Percentiles rank a stretch among this genome's conserved stretches.
These are phyloP conservation scores for Saccharomyces hybrid DNA, from an alignment of 1,139 yeast genomes.

Conservation along the genomic window DNA sequence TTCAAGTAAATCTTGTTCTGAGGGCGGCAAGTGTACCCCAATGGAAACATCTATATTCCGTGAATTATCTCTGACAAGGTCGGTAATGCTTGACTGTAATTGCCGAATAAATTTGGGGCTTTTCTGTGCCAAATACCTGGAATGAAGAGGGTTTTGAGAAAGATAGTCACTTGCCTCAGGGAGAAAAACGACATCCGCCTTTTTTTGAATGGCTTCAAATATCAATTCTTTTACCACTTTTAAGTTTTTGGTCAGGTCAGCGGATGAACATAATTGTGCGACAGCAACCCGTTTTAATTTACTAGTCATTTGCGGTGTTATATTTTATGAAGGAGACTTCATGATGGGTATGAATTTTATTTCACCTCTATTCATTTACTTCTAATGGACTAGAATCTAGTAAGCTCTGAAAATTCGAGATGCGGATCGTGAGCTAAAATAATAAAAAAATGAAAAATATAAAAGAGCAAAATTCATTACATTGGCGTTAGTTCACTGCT, in stretches of 20 bases:
- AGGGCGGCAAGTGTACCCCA: constrained; percentile 76
- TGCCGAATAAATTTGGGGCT: constrained; percentile 34
- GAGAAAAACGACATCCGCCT: constrained; percentile 63
- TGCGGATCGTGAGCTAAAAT: not conserved
- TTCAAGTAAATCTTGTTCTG: constrained; percentile 8
- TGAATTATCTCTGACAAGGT: constrained; percentile 28
- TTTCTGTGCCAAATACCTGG: constrained; percentile 48
- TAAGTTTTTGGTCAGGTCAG: constrained; percentile 54
- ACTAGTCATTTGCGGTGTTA: not conserved
- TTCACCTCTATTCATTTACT: not conserved
- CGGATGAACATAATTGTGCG: constrained; percentile 78
- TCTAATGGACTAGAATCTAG: not conserved
- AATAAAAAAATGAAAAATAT: not conserved
- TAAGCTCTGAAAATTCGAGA: not conserved
- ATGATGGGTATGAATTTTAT: not conserved
- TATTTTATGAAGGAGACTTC: not conserved
- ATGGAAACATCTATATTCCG: constrained; percentile 45
- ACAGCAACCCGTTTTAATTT: constrained; percentile 48
- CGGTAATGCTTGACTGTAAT: constrained; percentile 42
- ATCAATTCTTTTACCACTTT: constrained; percentile 50
- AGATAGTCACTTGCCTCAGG: constrained; percentile 94
- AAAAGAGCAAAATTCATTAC: not conserved
- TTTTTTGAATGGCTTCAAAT: constrained; percentile 47
- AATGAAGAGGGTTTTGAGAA: constrained; percentile 60
- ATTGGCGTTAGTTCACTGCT: not conserved